Percentiles rank a stretch among this genome's conserved stretches.
phyloP scores from a whole-genome alignment of 2,329 filamentous ascomycete genomes.

The Pseudogymnoascus sp. region DNA sequence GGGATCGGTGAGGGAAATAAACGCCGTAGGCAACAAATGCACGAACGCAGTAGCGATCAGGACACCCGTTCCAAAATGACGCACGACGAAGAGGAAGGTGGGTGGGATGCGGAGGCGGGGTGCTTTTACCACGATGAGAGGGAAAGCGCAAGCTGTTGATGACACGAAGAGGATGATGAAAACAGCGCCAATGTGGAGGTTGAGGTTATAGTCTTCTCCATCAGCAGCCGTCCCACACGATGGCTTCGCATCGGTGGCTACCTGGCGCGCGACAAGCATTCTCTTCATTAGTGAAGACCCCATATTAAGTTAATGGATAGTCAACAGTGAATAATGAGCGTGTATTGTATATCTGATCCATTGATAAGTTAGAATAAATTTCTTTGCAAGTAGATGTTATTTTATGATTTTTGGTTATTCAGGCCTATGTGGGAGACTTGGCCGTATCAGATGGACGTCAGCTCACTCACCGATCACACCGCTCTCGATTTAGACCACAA shows the following conservation, averaged over 20 bases:
- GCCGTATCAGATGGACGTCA: not conserved
- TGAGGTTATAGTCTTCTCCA: not conserved
- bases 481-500: not conserved
- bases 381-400: not conserved
- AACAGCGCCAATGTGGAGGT: slow-evolving; percentile 10
- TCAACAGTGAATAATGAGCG: not conserved
- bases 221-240: not conserved
- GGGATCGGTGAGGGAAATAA: slow-evolving; percentile 56
- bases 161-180: slow-evolving; percentile 11
- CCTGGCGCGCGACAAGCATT: not conserved
- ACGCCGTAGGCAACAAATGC: slow-evolving; percentile 57
- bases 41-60: slow-evolving; percentile 76
- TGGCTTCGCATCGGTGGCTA: not conserved
- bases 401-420: not conserved
- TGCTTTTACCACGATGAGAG: slow-evolving; percentile 10
- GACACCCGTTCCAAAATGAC: slow-evolving; percentile 72
- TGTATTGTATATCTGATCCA: not conserved
- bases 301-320: not conserved
- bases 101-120: slow-evolving; percentile 36
- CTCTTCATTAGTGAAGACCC: not conserved
- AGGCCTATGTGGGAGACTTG: not conserved
- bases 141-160: slow-evolving; percentile 9
- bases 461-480: slow-evolving; percentile 1
- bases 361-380: not conserved
- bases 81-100: slow-evolving; percentile 55